Evolutionary conservation across 805 yeast species (phyloP), one percentile per base, ranked within the genome.

Genomic region (Kodamaea restingae): DNA sequence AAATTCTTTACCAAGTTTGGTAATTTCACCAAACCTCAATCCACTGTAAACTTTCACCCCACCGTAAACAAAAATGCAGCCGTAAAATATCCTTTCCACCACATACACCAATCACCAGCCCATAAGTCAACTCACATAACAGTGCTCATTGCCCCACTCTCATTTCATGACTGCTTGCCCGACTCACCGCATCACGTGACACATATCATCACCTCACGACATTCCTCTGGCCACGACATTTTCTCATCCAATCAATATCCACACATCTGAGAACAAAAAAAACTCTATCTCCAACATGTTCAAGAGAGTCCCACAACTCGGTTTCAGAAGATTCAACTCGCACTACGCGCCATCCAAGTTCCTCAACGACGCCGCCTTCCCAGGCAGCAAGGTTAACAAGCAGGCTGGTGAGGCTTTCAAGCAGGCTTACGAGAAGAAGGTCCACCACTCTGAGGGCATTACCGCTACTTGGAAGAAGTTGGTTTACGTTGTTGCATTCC

Each of bases 401-500:
- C 79, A 75, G 50, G 84, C 84, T 51, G 95, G 88, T 46, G 75
- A 78, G 52, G 87, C 78, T 25, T 88, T 79, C 73, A 71, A 69
- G 57, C 74, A 78, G 53, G 71, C 71, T 37, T 47, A 73, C 47
- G 76, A 78, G 51, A 86, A 82, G 51, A 76, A 85, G 58, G 73
- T 72, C 55, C 81, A 81, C 61, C 98, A 91, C 70, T 90, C 96
- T 42, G 71, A 65, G 46, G 74, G 76, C 49, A 82, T 96, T 49
- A 75, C 95, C 45, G 65, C 68, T 32, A 71, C 81, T 53, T 91
- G 98, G 98, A 80, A 78, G 67, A 90, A 85, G 64, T 76, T 91
- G 67, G 77, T 95, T 32, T 69, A 77, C 58, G 75, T 76, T 43
- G 80, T 88, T 43, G 95, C 95, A 42, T 63, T 83, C 36, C 98